Evolutionary conservation across 768 basidiomycete species (phyloP), one percentile per base, ranked within the genome.

Genomic region (Rhodotorula toruloides): DNA sequence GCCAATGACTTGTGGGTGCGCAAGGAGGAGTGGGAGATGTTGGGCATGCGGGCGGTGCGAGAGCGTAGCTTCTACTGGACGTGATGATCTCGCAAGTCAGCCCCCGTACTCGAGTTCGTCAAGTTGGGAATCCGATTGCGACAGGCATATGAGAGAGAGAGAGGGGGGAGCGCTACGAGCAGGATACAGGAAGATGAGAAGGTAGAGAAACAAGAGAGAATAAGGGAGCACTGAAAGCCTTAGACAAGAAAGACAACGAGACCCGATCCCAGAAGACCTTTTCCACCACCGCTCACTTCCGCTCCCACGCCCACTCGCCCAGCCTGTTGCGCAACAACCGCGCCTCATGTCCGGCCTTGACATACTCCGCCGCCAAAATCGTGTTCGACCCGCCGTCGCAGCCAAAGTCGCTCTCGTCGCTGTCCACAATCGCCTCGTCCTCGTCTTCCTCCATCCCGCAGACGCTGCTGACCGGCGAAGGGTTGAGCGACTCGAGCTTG

Each of bases 1-100:
- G 85, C 88, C 50, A 82, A 84, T 37, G 96, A 99, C 70, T 79
- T 97, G 61, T 98, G 94, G 94, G 81, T 98, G 34, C 84, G 89
- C 11, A 79, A 81, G 62, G 80, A 85, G 42, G 96, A 99, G 76
- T 99, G 92, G 79, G 77, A 79, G 37, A 70, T 74, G 21, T 46
- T 79, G 14, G 80, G 80, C 1, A 77, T 77, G 70, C 72, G 77
- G 53, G 76, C 78, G 0, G 63, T 80, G 47, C 76, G 76, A 61
- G 79, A 81, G 60, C 68, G 79, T 46, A 70, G 71, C 9, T 70
- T 77, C 40, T 74, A 69, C 65, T 68, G 74, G 60, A 57, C 64
- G 16, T 55, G 29, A n/a, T 3, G 27, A 13, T 6, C 11, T 8
- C n/a, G 44, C 44, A 46, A 46, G 21, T 11, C n/a, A 13, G 44